These are phyloP conservation scores for Globisporangium megalacanthum DNA, from an alignment of 352 stramenopile species.

Conservation along the genomic window DNA sequence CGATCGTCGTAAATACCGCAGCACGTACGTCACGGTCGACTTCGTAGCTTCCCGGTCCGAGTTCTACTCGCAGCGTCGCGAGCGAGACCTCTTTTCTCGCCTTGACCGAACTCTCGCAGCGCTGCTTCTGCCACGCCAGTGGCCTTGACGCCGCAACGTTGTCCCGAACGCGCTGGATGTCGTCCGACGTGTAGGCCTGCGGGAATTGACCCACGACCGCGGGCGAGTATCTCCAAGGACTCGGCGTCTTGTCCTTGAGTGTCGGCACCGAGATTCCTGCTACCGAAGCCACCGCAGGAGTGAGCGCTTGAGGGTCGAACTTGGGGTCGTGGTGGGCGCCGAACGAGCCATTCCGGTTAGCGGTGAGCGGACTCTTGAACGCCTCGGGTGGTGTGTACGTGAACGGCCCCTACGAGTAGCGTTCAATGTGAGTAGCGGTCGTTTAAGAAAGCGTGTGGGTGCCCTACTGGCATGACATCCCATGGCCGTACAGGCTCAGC, in stretches of 20 bases:
- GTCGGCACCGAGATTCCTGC: slow-evolving; percentile 4
- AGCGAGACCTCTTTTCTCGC: slow-evolving; percentile 9
- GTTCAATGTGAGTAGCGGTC: not conserved
- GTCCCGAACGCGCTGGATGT: slow-evolving; percentile 23
- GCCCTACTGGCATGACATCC: not conserved
- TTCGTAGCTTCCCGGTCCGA: slow-evolving; percentile 54
- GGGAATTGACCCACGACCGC: slow-evolving; percentile 33
- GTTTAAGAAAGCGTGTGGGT: not conserved
- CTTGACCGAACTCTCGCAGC: slow-evolving; percentile 2
- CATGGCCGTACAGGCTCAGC: slow-evolving; percentile 30
- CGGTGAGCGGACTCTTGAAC: slow-evolving; percentile 12
- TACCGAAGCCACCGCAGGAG: not conserved
- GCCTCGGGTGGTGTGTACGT: slow-evolving; percentile 29
- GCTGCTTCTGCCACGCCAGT: slow-evolving; percentile 8
- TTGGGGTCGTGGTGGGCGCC: slow-evolving; percentile 21
- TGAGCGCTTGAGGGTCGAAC: slow-evolving; percentile 4
- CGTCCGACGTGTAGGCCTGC: slow-evolving; percentile 31
- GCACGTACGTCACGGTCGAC: slow-evolving; percentile 36
- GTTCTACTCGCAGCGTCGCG: slow-evolving; percentile 22
- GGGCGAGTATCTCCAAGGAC: slow-evolving; percentile 36
- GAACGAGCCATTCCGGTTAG: slow-evolving; percentile 33
- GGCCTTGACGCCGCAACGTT: not conserved
- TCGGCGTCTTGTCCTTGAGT: slow-evolving; percentile 13
- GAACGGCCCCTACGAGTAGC: slow-evolving; percentile 27
- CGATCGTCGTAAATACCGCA: not conserved